phyloP scores from a whole-genome alignment of 345 rosid species.

The Rubroshorea leprosula region DNA sequence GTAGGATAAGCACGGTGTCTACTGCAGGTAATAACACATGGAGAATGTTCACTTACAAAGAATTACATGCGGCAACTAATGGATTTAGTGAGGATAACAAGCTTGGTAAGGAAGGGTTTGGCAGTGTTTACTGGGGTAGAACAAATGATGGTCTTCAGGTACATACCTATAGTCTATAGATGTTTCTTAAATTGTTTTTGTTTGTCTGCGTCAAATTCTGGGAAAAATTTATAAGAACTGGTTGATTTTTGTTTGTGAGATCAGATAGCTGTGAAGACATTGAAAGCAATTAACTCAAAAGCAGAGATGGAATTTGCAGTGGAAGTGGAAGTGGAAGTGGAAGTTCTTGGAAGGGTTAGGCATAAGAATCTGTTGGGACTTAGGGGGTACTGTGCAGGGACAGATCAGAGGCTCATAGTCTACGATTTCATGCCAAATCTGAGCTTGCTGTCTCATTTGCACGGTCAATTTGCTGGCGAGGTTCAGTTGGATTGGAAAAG shows the following conservation, averaged over 20 bases:
- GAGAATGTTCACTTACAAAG: slow-evolving; percentile 71
- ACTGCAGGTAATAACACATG: slow-evolving; percentile 37
- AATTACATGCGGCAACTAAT: slow-evolving; percentile 52
- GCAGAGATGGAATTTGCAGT: slow-evolving; percentile 79
- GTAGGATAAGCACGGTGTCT: slow-evolving; percentile 13
- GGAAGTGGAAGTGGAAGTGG: slow-evolving; percentile 72
- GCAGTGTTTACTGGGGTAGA: slow-evolving; percentile 79
- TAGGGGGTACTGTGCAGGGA: slow-evolving; percentile 59
- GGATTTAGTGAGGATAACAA: slow-evolving; percentile 67
- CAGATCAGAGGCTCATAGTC: slow-evolving; percentile 63
- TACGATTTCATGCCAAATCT: slow-evolving; percentile 73
- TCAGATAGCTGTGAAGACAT: slow-evolving; percentile 65
- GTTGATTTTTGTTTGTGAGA: no score
- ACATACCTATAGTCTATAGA: no score
- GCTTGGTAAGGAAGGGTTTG: slow-evolving; percentile 58
- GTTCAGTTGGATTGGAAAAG: slow-evolving; percentile 52
- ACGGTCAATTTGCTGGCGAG: slow-evolving; percentile 47
- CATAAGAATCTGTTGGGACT: slow-evolving; percentile 63
- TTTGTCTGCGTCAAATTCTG: no score
- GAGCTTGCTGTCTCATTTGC: slow-evolving; percentile 67
- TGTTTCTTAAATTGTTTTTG: no score
- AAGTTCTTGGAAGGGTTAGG: slow-evolving; percentile 66
- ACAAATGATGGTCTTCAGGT: slow-evolving; percentile 65
- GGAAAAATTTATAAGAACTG: no score
- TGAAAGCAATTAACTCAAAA: slow-evolving; percentile 63